These are phyloP conservation scores for Erodium maritimum DNA, from an alignment of 345 rosid genomes.

Conservation along the genomic window DNA sequence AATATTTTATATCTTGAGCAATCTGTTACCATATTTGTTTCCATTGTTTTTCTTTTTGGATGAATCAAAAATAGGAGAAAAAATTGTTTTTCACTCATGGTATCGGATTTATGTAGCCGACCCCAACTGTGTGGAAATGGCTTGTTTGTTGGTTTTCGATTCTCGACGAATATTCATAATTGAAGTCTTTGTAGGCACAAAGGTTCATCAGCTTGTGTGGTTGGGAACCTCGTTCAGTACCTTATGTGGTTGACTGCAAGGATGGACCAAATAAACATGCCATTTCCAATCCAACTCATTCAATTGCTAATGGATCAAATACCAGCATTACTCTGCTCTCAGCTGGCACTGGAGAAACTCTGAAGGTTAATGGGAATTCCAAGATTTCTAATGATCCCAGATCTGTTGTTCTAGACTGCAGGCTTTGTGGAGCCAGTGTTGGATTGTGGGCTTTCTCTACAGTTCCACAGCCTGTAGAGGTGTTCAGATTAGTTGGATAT, in stretches of 20 bases:
- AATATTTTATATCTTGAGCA: too few species aligned
- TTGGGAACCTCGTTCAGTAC: constrained; percentile 78
- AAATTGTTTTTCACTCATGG: too few species aligned
- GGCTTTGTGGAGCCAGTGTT: constrained; percentile 88
- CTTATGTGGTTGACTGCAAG: constrained; percentile 68
- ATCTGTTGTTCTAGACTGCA: constrained; percentile 78
- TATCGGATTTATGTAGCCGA: too few species aligned
- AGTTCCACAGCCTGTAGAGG: constrained; percentile 56
- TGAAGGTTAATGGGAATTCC: constrained; percentile 1
- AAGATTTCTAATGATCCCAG: constrained; percentile 34
- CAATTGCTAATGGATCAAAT: constrained; percentile 25
- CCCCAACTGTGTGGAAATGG: not conserved
- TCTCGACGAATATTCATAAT: constrained; percentile 9
- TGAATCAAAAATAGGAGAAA: too few species aligned
- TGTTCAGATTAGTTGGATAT: constrained; percentile 55
- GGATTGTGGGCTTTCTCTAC: constrained; percentile 81
- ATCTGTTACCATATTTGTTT: too few species aligned
- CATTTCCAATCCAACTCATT: constrained; percentile 23
- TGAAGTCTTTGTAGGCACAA: constrained; percentile 48
- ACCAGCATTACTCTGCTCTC: constrained; percentile 17
- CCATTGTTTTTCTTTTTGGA: too few species aligned
- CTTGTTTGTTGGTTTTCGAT: not conserved
- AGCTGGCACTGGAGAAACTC: constrained; percentile 14
- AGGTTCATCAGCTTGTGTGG: constrained; percentile 76
- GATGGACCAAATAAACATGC: constrained; percentile 25